Percentiles rank a stretch among this genome's conserved stretches.
Evolutionary conservation across 805 yeast genomes (phyloP).

Genomic region (Ogataea angusta): DNA sequence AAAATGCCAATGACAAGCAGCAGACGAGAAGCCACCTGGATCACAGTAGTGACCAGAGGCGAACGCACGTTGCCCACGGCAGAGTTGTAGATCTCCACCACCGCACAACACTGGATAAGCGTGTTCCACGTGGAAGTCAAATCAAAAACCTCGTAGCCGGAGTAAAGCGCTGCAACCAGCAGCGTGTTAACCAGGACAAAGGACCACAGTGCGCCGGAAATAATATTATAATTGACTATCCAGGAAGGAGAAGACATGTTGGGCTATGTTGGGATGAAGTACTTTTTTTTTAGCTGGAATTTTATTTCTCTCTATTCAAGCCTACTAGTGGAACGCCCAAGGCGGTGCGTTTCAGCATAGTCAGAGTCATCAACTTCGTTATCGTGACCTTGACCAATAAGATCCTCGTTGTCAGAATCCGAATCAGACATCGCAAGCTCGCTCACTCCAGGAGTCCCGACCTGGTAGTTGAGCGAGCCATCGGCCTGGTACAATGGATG

Average conservation of each 20-base stretch:
- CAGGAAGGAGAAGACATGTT: constrained; percentile 17
- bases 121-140: constrained; percentile 58
- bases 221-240: constrained; percentile 32
- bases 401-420: constrained; percentile 29
- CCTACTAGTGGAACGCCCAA: constrained; percentile 14
- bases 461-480: constrained; percentile 29
- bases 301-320: constrained; percentile 6
- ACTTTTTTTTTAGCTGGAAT: neutral
- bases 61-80: constrained; percentile 78
- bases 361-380: constrained; percentile 24
- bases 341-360: constrained; percentile 14
- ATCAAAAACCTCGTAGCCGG: constrained; percentile 65
- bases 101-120: constrained; percentile 71
- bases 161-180: constrained; percentile 30
- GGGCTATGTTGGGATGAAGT: no score
- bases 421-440: constrained; percentile 23
- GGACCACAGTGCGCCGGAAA: constrained; percentile 34
- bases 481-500: constrained; percentile 59
- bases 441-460: constrained; percentile 18
- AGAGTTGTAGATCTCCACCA: constrained; percentile 78
- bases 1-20: constrained; percentile 81
- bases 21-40: constrained; percentile 85
- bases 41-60: constrained; percentile 75
- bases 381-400: constrained; percentile 23
- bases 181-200: constrained; percentile 30